Conservation (phyloP, 2,329 filamentous ascomycete species). For the Colletotrichum falcatum region DNA sequence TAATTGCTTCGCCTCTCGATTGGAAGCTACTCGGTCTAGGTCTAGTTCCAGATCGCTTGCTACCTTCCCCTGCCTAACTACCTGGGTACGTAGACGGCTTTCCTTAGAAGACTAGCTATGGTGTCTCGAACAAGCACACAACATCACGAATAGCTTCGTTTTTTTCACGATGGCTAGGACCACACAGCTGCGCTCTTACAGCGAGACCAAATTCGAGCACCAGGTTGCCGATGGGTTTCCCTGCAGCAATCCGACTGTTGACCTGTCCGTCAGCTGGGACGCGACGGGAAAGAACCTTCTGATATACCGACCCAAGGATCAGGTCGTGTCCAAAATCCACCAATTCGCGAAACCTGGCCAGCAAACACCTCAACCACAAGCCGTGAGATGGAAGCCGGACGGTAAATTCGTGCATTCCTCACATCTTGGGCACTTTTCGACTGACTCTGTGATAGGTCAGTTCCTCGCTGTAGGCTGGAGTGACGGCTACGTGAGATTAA, state of each 20-base stretch:
- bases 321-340: conserved; percentile 68
- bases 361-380: conserved; percentile 57
- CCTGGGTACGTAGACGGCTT: background rate
- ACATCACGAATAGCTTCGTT: conserved; percentile 34
- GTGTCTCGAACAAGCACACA: conserved; percentile 4
- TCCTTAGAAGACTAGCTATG: conserved; percentile 19
- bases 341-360: conserved; percentile 56
- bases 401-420: conserved; percentile 60
- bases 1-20: background rate
- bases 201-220: conserved; percentile 68
- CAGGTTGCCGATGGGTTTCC: conserved; percentile 69
- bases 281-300: conserved; percentile 76
- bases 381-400: conserved; percentile 75
- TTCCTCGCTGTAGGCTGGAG: conserved; percentile 87
- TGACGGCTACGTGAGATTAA: conserved; percentile 80
- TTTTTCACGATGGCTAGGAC: conserved; percentile 44
- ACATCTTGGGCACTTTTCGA: background rate
- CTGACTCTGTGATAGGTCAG: conserved; percentile 65
- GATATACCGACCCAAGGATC: conserved; percentile 83
- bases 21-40: too few relatives aligned
- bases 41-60: background rate
- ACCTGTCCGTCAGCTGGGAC: conserved; percentile 80
- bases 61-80: background rate
- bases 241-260: conserved; percentile 85
- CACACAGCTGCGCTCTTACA: conserved; percentile 60